Conservation (phyloP, 2,329 filamentous ascomycete genomes). For the Blumeria hordei region DNA sequence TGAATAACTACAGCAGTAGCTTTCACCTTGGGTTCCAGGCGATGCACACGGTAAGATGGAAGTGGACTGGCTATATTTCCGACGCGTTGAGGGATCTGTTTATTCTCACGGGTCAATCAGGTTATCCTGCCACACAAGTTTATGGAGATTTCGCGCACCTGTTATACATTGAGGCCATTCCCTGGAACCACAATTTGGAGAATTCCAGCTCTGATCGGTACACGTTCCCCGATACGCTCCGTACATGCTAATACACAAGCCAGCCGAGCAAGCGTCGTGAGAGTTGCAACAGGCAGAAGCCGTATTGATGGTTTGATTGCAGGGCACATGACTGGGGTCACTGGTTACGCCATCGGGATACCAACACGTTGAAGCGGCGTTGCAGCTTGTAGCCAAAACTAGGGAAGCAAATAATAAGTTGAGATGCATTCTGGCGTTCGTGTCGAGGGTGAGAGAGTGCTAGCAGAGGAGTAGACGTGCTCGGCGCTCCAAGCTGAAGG, state of each 20-base stretch:
- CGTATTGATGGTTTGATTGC: conserved; percentile 5
- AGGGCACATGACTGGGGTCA: conserved; percentile 5
- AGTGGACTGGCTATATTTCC: conserved; percentile 1
- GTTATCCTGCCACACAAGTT: not conserved
- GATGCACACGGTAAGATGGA: conserved; percentile 4
- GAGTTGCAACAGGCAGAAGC: conserved; percentile 7
- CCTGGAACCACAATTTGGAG: conserved; percentile 4
- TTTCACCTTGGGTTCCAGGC: conserved; percentile 1
- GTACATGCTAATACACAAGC: conserved; percentile 6
- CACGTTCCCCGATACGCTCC: conserved; percentile 6
- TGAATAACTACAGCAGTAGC: conserved; percentile 4
- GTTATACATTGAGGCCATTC: conserved; percentile 4
- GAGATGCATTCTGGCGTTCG: too few relatives aligned
- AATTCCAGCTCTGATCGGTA: conserved; percentile 6
- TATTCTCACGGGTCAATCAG: not conserved
- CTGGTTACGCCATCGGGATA: conserved; percentile 5
- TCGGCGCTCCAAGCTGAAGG: too few relatives aligned
- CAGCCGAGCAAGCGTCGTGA: conserved; percentile 6
- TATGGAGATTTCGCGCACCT: conserved; percentile 1
- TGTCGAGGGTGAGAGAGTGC: too few relatives aligned
- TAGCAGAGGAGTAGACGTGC: too few relatives aligned
- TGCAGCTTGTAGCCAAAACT: not conserved
- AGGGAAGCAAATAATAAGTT: too few relatives aligned
- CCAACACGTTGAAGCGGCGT: conserved; percentile 3
- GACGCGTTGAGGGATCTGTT: conserved; percentile 5